Percentiles rank a stretch among this genome's conserved stretches.
Evolutionary conservation across 2,329 filamentous ascomycete species (phyloP).

Genomic region (Plectosphaerella cucumerina): DNA sequence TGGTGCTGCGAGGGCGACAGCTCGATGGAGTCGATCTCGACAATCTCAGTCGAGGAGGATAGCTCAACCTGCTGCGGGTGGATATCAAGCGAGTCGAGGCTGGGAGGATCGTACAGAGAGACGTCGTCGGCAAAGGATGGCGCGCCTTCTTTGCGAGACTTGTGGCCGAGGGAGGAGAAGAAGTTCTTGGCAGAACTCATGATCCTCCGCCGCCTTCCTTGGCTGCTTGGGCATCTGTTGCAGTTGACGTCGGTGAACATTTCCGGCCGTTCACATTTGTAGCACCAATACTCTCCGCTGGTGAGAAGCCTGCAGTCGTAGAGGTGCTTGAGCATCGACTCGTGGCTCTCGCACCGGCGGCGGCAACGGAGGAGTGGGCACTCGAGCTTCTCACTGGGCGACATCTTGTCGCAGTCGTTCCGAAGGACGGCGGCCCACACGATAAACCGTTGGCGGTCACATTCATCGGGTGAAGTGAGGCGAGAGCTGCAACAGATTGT

Average conservation of each 20-base stretch:
- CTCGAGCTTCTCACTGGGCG: slow-evolving; percentile 40
- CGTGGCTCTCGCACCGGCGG: slow-evolving; percentile 45
- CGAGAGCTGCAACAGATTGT: slow-evolving; percentile 30
- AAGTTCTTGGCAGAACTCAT: slow-evolving; percentile 49
- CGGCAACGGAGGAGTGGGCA: slow-evolving; percentile 50
- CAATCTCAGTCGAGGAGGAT: slow-evolving; percentile 44
- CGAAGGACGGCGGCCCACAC: slow-evolving; percentile 53
- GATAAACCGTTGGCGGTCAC: slow-evolving; percentile 50
- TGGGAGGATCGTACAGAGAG: slow-evolving; percentile 26
- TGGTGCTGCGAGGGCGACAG: slow-evolving; percentile 19
- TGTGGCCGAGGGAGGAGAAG: slow-evolving; percentile 49
- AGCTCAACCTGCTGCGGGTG: slow-evolving; percentile 36
- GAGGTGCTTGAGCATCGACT: slow-evolving; percentile 50
- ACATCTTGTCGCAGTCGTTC: slow-evolving; percentile 44
- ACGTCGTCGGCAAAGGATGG: background rate
- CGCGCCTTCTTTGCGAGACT: slow-evolving; percentile 31
- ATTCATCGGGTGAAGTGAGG: slow-evolving; percentile 42
- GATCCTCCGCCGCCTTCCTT: slow-evolving; percentile 47
- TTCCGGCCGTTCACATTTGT: slow-evolving; percentile 48
- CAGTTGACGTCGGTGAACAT: slow-evolving; percentile 48
- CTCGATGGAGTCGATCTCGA: slow-evolving; percentile 48
- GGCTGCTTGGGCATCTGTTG: slow-evolving; percentile 44
- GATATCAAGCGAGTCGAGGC: slow-evolving; percentile 38
- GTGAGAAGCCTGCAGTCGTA: slow-evolving; percentile 42
- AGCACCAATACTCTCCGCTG: slow-evolving; percentile 52